These are phyloP conservation scores for Grosmannia serpens DNA, from an alignment of 2,329 filamentous ascomycete genomes.

Conservation along the genomic window DNA sequence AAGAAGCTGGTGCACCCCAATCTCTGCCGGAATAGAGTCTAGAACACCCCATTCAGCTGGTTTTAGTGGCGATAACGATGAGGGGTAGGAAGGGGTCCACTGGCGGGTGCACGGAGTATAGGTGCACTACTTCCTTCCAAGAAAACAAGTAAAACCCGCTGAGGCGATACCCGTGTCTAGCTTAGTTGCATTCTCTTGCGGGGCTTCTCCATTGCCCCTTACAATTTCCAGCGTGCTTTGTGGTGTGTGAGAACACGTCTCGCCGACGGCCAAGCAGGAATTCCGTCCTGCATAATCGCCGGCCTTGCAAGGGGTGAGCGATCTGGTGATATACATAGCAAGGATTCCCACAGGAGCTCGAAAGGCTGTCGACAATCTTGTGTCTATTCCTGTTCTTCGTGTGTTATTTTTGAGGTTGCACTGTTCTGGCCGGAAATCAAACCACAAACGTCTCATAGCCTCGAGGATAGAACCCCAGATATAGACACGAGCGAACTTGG, in stretches of 20 bases:
- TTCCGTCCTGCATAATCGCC: not conserved
- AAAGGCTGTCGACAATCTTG: not conserved
- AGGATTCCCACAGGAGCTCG: not conserved
- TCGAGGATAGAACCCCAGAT: not conserved
- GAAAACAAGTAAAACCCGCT: not conserved
- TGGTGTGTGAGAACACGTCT: not conserved
- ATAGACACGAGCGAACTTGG: not conserved
- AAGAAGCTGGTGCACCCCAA: not conserved
- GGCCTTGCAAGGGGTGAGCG: not conserved
- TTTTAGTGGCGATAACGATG: constrained; percentile 2
- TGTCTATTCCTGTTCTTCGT: not conserved
- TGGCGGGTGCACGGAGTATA: not conserved
- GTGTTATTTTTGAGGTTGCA: not conserved
- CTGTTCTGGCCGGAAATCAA: not conserved
- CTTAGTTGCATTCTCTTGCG: constrained; percentile 5
- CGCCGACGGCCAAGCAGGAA: not conserved
- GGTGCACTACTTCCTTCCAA: not conserved
- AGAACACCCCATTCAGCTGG: constrained; percentile 1
- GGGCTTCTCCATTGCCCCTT: constrained; percentile 7
- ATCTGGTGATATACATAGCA: not conserved
- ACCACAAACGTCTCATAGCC: not conserved
- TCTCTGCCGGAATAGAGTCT: not conserved
- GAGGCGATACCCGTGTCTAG: not conserved
- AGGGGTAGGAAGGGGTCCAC: constrained; percentile 1
- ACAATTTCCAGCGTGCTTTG: constrained; percentile 8